These are phyloP conservation scores for Hymenoscyphus albidus DNA, from an alignment of 2,329 filamentous ascomycete species.

Conservation along the genomic window DNA sequence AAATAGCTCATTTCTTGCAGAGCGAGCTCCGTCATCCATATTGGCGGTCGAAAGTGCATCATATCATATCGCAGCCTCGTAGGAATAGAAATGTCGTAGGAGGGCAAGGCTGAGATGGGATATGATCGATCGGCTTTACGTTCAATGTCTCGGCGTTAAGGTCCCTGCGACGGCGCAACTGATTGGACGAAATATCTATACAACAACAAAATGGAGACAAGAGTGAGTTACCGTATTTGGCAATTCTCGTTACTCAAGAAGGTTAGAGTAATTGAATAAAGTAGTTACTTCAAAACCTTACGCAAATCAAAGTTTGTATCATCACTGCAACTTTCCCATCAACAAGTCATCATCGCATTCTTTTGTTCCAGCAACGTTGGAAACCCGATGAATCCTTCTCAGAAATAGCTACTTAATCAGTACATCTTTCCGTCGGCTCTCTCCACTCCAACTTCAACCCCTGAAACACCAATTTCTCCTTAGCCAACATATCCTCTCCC, in stretches of 20 bases:
- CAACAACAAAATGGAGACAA: no score
- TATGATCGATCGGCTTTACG: background rate
- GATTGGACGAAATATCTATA: no score
- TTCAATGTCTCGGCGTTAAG: background rate
- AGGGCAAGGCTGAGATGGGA: background rate
- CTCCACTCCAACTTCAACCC: conserved; percentile 68
- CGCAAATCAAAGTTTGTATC: no score
- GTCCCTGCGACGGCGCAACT: no score
- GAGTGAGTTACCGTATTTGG: no score
- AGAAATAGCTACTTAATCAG: conserved; percentile 13
- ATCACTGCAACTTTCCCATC: no score
- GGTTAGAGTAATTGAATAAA: no score
- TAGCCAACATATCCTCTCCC: conserved; percentile 59
- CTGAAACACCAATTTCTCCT: conserved; percentile 77
- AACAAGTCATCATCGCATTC: no score
- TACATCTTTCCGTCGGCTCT: conserved; percentile 59
- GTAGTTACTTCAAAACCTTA: no score
- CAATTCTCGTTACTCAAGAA: no score
- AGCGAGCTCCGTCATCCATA: conserved; percentile 29
- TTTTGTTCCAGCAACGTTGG: no score
- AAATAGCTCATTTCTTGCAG: conserved; percentile 35
- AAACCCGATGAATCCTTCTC: no score
- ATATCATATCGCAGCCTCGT: background rate
- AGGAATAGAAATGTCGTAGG: background rate
- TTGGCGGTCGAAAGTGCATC: background rate